Base-by-base conservation (phyloP, 495 filamentous ascomycete genomes). In the Tuber calosporum region DNA sequence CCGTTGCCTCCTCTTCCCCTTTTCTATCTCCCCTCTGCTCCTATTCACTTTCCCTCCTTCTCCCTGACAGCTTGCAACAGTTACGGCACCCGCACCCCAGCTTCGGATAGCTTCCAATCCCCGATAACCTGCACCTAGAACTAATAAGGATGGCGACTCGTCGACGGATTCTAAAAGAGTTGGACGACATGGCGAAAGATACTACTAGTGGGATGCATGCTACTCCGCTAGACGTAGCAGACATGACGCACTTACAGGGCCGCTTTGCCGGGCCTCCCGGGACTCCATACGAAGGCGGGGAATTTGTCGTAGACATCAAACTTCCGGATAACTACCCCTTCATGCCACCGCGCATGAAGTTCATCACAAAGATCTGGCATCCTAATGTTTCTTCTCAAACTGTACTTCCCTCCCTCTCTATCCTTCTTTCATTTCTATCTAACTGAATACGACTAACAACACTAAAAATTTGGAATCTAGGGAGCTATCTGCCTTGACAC, bases 401-500 rank as follows among this genome's bases (percentile, higher is more conserved):
- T 69, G 94, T 97, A 83, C 81, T 90, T 87, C 36, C 19, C 26
- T 62, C 8, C 36, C 41, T 11, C 37, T 22, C n/a, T 37, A 17
- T 20, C 20, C 38, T 41, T 9, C n/a, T 43, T 45, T 20, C 36
- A 11, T 58, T 19, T 4, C 40, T 34, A 22, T 22, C 4, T 40
- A 13, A 4, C 13, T 58, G 26, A 58, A 9, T 2, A n/a, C 22
- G 22, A 45, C 58, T 58, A 67, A 8, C 30, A 11, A n/a, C 17
- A 39, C 2, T 6, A 26, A 58, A 53, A 58, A 58, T n/a, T n/a
- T 13, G 22, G 22, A 26, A 58, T 26, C 11, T 69, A 97, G 94
- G 95, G 95, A 26, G 96, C 95, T 30, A 99, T 99, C 81, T 99
- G 95, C 82, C 90, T 99, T 67, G 95, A 99, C 80, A 99, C 94